Conservation (phyloP, 2,329 filamentous ascomycete species). For the Aspergillus clavatus region DNA sequence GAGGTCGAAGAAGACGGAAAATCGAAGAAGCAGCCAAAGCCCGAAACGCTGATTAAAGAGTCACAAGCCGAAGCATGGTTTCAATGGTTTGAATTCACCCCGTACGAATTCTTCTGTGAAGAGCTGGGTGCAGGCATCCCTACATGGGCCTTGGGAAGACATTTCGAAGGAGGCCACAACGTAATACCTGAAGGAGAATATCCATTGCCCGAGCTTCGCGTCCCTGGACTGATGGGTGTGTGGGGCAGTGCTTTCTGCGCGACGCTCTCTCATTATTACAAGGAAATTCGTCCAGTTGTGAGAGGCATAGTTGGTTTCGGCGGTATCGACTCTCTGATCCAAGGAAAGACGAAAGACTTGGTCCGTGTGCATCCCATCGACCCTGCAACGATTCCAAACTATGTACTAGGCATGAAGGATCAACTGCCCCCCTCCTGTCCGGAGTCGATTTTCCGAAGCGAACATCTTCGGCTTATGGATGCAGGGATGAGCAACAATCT, state of each 20-base stretch:
- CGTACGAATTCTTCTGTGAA: constrained; percentile 93
- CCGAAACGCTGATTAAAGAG: constrained; percentile 41
- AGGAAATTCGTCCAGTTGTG: constrained; percentile 80
- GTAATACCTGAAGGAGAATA: constrained; percentile 59
- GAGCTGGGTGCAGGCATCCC: constrained; percentile 89
- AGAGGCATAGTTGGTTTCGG: constrained; percentile 68
- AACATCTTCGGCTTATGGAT: constrained; percentile 84
- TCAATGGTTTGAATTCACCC: constrained; percentile 95
- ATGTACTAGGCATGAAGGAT: constrained; percentile 72
- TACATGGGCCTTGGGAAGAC: constrained; percentile 84
- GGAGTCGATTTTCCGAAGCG: constrained; percentile 63
- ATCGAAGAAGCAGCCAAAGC: constrained; percentile 23
- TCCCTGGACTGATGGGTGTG: constrained; percentile 84
- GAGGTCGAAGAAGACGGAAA: constrained; percentile 30
- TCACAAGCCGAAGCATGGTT: constrained; percentile 74
- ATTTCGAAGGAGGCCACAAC: constrained; percentile 68
- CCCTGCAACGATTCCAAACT: constrained; percentile 87
- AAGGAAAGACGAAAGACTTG: constrained; percentile 75
- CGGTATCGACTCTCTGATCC: constrained; percentile 75
- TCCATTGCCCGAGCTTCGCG: constrained; percentile 74
- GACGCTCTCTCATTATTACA: constrained; percentile 92
- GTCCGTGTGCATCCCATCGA: constrained; percentile 93
- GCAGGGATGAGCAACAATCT: constrained; percentile 98
- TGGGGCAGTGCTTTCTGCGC: constrained; percentile 97
- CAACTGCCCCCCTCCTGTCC: constrained; percentile 73